Base-by-base conservation (phyloP, 129 eudicot species). In the Lactuca sativa region DNA sequence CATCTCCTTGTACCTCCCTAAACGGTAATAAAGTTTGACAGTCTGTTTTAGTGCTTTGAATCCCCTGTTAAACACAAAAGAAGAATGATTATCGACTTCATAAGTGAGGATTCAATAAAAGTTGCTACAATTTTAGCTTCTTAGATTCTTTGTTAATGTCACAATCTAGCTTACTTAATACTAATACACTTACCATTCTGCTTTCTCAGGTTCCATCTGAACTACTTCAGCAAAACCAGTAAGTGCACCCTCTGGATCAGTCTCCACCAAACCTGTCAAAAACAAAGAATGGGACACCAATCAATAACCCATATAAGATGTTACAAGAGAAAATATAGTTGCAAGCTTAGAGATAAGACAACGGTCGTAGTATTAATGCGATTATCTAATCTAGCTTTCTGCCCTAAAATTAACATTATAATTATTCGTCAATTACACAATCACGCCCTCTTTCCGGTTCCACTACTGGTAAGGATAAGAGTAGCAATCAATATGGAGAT, bases 1-100 rank as follows among this genome's bases (percentile, higher is more conserved):
- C 99, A 95, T 95, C 71, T 95, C 97, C 54, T 87, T 95, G 80
- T 95, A 90, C 86, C 82, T 87, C 78, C 97, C 99, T 59, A 95
- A 77, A 70, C 87, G 85, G 55, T 95, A 87, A 78, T 90, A 86
- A 54, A 95, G 93, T 79, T 90, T 90, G 38, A 95, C 99, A 31
- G 99, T 95, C 72, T 95, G 99, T 79, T 95, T 95, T 56, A 95
- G 85, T 33, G 99, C 99, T 72, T 95, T 95, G 15, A 95, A 95
- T 63, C 99, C 99, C 99, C 99, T 95, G 86, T 62, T 55, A 30
- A 30, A 65, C 34, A 56, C 71, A 41, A 69, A 37, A 72, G 59
- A 60, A 15, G 13, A 56, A 66, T 71, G 52, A 21, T 71, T 47
- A 71, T 49, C 21, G 62, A 56, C 40, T 77, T 70, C 13, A n/a